Evolutionary conservation across 1,284 basidiomycete species (phyloP), one percentile per base, ranked within the genome.

Genomic region (Fomitopsis pinicola): DNA sequence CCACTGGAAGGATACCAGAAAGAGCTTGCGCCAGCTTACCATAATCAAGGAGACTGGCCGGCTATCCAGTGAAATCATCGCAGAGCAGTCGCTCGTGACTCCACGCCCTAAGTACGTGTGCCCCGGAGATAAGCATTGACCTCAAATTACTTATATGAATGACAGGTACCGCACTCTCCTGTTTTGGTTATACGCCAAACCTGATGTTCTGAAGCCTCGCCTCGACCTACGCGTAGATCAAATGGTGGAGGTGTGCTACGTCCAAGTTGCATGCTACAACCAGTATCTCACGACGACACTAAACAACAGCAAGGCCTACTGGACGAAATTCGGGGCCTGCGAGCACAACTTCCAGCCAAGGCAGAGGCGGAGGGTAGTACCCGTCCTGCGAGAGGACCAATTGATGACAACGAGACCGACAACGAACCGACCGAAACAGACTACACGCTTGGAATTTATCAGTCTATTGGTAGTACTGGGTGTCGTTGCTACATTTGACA

Each of bases 1-100:
- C 97, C 97, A 99, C 73, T 97, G 95, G 93, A 84, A 82, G 63
- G 97, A 99, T 69, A 88, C 92, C 0, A 82, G 97, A 19, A 99
- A 98, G 73, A 90, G 98, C 1, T 74, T 92, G 26, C 83, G 96
- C 30, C 92, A 85, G 63, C 75, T 99, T 1, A 82, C 86, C 52
- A 87, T 98, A 36, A 88, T 95, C 64, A 88, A 86, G 75, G 88
- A 94, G 63, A 85, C 83, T 1, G 86, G 89, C 1, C 79, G 79
- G 42, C 79, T 77, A 33, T 82, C 89, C 0, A 94, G 92, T 64
- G 86, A 90, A 42, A 83, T 93, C 42, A 81, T 92, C 45, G 73
- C 68, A 9, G 83, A 88, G 57, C 89, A 94, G 69, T 82, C 88
- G 30, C 72, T 80, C 46, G 73, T 72, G 35, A 64, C 70, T 2